phyloP scores from a whole-genome alignment of 768 basidiomycete genomes.

The Calocybe gangraenosa region DNA sequence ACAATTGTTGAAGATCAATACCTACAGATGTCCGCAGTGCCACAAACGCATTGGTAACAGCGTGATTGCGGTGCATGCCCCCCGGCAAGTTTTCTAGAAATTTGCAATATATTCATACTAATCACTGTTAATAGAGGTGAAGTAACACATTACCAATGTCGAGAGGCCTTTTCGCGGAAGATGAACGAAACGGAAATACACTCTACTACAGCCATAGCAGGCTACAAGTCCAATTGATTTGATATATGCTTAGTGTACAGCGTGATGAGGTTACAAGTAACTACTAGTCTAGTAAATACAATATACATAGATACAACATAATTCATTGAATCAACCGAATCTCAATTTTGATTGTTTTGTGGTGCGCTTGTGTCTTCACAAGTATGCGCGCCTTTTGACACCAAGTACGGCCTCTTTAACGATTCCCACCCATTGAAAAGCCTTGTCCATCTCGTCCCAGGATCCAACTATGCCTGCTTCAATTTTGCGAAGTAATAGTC shows the following conservation, averaged over 20 bases:
- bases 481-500: conserved; percentile 64
- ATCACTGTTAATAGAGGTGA: conserved; percentile 63
- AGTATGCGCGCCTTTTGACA: conserved; percentile 45
- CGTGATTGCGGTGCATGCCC: conserved; percentile 91
- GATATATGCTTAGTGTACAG: conserved; percentile 13
- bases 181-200: conserved; percentile 39
- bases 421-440: conserved; percentile 55
- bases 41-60: conserved; percentile 91
- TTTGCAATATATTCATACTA: background rate
- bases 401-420: conserved; percentile 61
- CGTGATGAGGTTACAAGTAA: conserved; percentile 13
- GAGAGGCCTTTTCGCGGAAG: conserved; percentile 69
- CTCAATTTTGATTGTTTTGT: conserved; percentile 3
- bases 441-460: conserved; percentile 61
- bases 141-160: conserved; percentile 95
- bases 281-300: conserved; percentile 21
- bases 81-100: conserved; percentile 49
- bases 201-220: conserved; percentile 9
- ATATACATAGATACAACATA: conserved; percentile 28
- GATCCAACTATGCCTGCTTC: conserved; percentile 51
- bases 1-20: conserved; percentile 1
- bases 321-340: conserved; percentile 18
- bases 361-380: conserved; percentile 22
- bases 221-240: background rate
- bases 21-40: conserved; percentile 85